Percentiles rank a stretch among this genome's conserved stretches.
These are phyloP conservation scores for Rubroboletus pulcherrimus DNA, from an alignment of 768 basidiomycete genomes.

Conservation along the genomic window DNA sequence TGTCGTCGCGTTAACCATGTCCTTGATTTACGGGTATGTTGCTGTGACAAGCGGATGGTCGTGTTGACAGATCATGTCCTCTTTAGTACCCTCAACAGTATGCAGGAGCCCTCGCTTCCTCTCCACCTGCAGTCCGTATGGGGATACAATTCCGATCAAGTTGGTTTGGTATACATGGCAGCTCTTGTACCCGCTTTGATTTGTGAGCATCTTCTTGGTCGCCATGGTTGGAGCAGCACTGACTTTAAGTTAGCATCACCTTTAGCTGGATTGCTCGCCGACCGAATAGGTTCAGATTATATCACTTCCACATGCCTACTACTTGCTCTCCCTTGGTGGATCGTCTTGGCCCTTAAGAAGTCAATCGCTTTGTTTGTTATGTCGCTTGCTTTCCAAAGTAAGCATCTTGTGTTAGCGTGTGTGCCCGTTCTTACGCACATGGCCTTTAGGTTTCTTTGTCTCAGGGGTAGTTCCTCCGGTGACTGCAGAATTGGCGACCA, in stretches of 20 bases:
- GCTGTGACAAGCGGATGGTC: not conserved
- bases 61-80: not conserved
- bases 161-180: conserved; percentile 68
- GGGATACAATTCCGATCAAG: conserved; percentile 43
- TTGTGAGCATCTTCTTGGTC: conserved; percentile 41
- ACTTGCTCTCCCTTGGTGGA: conserved; percentile 62
- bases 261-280: conserved; percentile 54
- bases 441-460: conserved; percentile 52
- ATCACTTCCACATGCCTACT: conserved; percentile 45
- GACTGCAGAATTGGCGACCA: conserved; percentile 62
- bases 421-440: not conserved
- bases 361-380: conserved; percentile 40
- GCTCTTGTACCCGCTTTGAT: conserved; percentile 60
- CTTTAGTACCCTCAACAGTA: conserved; percentile 43
- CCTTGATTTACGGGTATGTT: conserved; percentile 53
- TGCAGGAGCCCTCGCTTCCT: conserved; percentile 56
- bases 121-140: conserved; percentile 50
- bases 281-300: conserved; percentile 55
- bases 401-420: conserved; percentile 11
- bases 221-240: not conserved
- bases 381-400: conserved; percentile 53
- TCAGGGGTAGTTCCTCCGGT: conserved; percentile 58
- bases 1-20: conserved; percentile 40
- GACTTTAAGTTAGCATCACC: conserved; percentile 45
- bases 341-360: conserved; percentile 50